Base-by-base conservation (phyloP, 305 asterid genomes). In the Lippia alba region DNA sequence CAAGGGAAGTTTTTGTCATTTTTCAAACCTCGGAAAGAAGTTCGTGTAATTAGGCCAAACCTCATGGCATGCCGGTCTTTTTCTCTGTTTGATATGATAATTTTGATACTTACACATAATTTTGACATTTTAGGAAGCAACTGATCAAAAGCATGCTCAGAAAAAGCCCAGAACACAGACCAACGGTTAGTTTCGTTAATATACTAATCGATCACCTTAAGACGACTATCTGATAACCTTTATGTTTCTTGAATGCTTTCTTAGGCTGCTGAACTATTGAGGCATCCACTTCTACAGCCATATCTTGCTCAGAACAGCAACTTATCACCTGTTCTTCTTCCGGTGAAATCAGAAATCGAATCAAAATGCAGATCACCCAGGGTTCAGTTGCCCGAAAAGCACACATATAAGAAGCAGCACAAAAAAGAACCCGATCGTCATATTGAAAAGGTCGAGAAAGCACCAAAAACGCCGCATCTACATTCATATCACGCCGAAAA, bases 221-320 rank as follows among this genome's bases (percentile, higher is more conserved):
- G 4, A 8, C 16, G 18, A 12, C 10, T 53, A 36, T 66, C 60
- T 76, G 14, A 64, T 59, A 36, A 10, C 50, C 12, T 61, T 24
- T 11, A 7, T 44, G 12, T 51, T 16, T 16, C 30, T 51, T 12
- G 4, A 17, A 19, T 45, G 57, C 6, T 33, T 24, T 39, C 24
- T 59, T 79, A 92, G 98, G 97, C 98, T 56, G 93, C 94, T 54
- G 97, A 92, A 73, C 91, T 92, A 9, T 71, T 90, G 77, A 88
- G 96, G 90, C 89, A 92, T 75, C 91, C 96, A 1, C 86, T 85
- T 77, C 70, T 92, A 67, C 96, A 90, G 66, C 89, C 90, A 12
- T 86, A 82, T 69, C 48, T 90, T 54, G 83, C 83, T 34, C 87
- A 76, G 55, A 81, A 73, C 77, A 59, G 62, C 76, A 83, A 88